Conservation (phyloP, 768 basidiomycete species). For the Xerocomellus dryophilus region DNA sequence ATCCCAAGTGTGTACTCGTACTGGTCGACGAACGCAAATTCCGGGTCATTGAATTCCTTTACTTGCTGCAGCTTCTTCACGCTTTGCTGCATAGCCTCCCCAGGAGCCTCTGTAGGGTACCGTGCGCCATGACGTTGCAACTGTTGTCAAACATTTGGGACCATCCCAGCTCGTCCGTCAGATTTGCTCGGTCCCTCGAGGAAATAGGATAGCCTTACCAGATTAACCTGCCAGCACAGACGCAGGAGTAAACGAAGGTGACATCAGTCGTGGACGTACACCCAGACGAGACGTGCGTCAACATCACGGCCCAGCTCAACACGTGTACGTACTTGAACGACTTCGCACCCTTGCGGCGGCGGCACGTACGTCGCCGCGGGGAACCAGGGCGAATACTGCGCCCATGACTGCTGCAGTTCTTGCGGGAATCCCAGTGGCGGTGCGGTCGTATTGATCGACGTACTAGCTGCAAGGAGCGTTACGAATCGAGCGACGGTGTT, state of each 20-base stretch:
- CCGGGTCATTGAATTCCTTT: conserved; percentile 39
- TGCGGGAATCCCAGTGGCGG: conserved; percentile 8
- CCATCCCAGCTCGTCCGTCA: neutral
- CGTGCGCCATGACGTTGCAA: conserved; percentile 78
- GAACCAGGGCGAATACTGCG: conserved; percentile 56
- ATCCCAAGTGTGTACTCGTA: conserved; percentile 57
- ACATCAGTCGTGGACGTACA: neutral
- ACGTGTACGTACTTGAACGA: conserved; percentile 47
- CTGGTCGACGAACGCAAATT: conserved; percentile 49
- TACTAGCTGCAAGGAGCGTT: neutral
- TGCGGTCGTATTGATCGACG: conserved; percentile 4
- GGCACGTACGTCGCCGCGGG: conserved; percentile 41
- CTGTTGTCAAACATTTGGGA: conserved; percentile 32
- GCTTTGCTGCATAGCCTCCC: conserved; percentile 40
- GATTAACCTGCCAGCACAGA: conserved; percentile 10
- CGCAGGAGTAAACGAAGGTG: neutral
- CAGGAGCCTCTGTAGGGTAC: conserved; percentile 55
- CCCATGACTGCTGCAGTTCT: conserved; percentile 41
- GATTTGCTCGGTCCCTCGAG: neutral
- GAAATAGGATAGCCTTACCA: conserved; percentile 5
- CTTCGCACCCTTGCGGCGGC: conserved; percentile 45
- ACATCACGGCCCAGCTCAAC: neutral
- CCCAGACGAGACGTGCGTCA: neutral
- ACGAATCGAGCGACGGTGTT: neutral
- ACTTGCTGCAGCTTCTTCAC: conserved; percentile 53